These are phyloP conservation scores for Scolecobasidium constrictum DNA, from an alignment of 2,329 filamentous ascomycete genomes.

Conservation along the genomic window DNA sequence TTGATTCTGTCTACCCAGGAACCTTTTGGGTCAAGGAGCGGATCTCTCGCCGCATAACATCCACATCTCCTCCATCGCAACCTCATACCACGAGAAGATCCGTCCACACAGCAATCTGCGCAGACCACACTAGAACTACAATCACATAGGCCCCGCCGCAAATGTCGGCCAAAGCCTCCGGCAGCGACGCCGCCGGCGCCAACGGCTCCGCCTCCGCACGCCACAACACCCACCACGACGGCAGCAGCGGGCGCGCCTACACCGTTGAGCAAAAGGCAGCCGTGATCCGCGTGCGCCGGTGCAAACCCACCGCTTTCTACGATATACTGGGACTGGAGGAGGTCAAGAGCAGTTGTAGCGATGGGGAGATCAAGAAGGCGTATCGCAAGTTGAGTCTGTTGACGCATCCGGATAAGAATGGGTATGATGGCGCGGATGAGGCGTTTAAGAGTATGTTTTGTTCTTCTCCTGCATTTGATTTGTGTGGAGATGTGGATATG, in stretches of 20 bases:
- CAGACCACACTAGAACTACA: too few species aligned
- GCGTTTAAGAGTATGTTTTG: conserved; percentile 72
- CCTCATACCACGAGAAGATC: too few species aligned
- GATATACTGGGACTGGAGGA: conserved; percentile 74
- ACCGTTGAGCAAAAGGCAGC: conserved; percentile 87
- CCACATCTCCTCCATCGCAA: too few species aligned
- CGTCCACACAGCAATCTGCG: too few species aligned
- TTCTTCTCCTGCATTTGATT: not conserved
- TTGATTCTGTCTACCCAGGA: too few species aligned
- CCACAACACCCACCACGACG: conserved; percentile 60
- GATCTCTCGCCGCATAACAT: too few species aligned
- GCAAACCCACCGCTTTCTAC: conserved; percentile 81
- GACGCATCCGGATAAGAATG: conserved; percentile 98
- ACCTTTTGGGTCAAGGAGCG: too few species aligned
- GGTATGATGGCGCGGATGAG: conserved; percentile 87
- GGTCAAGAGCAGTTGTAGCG: conserved; percentile 54
- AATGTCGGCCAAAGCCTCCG: conserved; percentile 35
- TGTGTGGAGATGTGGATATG: not conserved
- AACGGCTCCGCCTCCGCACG: conserved; percentile 25
- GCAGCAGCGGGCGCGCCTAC: conserved; percentile 64
- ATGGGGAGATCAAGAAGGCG: conserved; percentile 91
- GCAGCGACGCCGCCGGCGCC: conserved; percentile 25
- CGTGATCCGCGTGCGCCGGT: conserved; percentile 78
- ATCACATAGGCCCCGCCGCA: too few species aligned
- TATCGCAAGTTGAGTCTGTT: conserved; percentile 89